These are phyloP conservation scores for Pleomassaria siparia DNA, from an alignment of 2,329 filamentous ascomycete species.

Conservation along the genomic window DNA sequence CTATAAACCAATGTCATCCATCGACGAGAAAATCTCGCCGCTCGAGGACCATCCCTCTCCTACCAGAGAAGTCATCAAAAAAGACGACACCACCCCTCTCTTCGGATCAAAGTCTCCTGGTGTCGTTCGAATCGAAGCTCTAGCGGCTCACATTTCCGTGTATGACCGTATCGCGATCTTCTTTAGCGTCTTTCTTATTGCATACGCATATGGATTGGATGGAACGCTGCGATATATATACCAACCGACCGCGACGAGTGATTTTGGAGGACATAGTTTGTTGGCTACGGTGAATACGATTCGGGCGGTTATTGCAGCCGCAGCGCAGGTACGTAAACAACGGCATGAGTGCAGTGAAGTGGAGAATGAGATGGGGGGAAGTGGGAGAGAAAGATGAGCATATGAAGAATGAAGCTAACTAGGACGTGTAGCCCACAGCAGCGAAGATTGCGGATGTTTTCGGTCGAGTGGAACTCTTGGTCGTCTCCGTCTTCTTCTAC, in stretches of 20 bases:
- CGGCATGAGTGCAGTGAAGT: constrained; percentile 14
- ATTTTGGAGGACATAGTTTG: constrained; percentile 56
- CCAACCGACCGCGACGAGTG: constrained; percentile 57
- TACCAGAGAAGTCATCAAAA: constrained; percentile 1
- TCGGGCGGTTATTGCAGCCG: constrained; percentile 61
- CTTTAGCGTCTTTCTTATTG: constrained; percentile 62
- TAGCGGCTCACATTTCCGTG: constrained; percentile 55
- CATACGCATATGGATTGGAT: constrained; percentile 66
- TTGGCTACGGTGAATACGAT: constrained; percentile 62
- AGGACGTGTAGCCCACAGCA: constrained; percentile 57
- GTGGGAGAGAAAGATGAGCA: too few relatives aligned
- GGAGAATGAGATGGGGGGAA: too few relatives aligned
- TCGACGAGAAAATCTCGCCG: constrained; percentile 8
- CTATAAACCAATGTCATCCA: constrained; percentile 15
- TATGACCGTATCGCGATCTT: constrained; percentile 61
- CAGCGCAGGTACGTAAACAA: constrained; percentile 43
- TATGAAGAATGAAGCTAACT: too few relatives aligned
- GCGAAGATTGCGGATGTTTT: constrained; percentile 65
- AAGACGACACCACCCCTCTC: constrained; percentile 11
- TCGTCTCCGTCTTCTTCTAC: constrained; percentile 60
- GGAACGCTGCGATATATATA: constrained; percentile 59
- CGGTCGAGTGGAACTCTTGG: constrained; percentile 61
- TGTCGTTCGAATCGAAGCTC: constrained; percentile 61
- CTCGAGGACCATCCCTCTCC: background rate
- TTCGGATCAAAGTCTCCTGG: constrained; percentile 49